Base-by-base conservation (phyloP, 345 rosid species). In the Euphorbia peplus region DNA sequence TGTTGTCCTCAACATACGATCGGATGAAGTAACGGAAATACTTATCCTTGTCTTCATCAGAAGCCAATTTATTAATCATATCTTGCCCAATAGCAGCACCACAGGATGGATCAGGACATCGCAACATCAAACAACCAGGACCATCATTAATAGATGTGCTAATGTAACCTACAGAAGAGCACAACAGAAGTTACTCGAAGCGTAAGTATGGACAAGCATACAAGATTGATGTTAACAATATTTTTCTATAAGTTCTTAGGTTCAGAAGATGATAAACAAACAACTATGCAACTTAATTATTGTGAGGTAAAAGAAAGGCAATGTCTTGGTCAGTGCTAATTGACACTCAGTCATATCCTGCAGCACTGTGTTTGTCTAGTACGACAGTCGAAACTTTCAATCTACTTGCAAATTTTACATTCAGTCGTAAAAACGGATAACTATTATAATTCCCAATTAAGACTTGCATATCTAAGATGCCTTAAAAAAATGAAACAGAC, bases 41-140 rank as follows among this genome's bases (percentile, higher is more conserved):
- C 37, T 70, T 78, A 39, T 67, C 66, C 58, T n/a, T 66, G 68
- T 78, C 81, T 48, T 78, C 81, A 7, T 29, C 30, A 54, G 78
- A 70, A 70, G 69, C 63, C 66, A 74, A 62, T 30, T 8, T 47
- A 66, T 61, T 67, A n/a, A 78, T 70, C 81, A 74, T 78, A 66
- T 78, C 75, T 66, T 70, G 78, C 48, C 66, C 81, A 56, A 78
- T 51, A 70, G 78, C 78, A 74, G 78, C 81, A 70, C 11, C 12
- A 67, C 81, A 78, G 62, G 81, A 70, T 19, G 81, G 81, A 67
- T 74, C 81, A 55, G 81, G 81, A 61, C 81, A 78, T 21, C 81
- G 74, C 75, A 78, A 74, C 72, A 66, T 74, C 73, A 78, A 70
- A 70, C 81, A 78, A 55, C 81, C 81, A 56, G 81, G 81, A 70